Evolutionary conservation across 768 basidiomycete species (phyloP), one percentile per base, ranked within the genome.

Genomic region (Mycena belliarum): DNA sequence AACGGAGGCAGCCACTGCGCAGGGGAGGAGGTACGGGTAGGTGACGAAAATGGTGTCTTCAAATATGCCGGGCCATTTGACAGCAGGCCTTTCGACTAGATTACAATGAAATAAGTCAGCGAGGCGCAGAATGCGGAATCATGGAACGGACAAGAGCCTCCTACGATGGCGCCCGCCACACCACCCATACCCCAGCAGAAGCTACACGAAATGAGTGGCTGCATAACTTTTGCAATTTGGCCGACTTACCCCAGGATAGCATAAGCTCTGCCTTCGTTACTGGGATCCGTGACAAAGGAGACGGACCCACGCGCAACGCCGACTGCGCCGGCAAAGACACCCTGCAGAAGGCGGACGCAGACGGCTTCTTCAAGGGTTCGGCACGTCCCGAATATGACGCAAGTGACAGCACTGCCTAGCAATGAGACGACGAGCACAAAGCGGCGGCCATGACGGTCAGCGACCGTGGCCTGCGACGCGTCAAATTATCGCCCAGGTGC

Each of bases 121-220:
- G 33, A 35, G 33, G 33, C 33, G 12, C 7, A 15, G 14, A 15
- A 8, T n/a, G 33, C 16, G 33, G 33, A 35, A 9, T 10, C 12
- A 35, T 14, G 16, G 33, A 35, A 45, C 46, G 25, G n/a, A 46
- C 55, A 52, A 78, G 85, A 75, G 65, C 91, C 91, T 60, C 92
- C 94, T 28, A 95, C 81, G 50, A 95, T 88, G 44, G 90, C 89
- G 42, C 93, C 93, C 44, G 87, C 83, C 14, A 95, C 92, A 82
- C 95, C 97, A 59, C 96, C 97, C 63, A 98, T 83, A 59, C 95
- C 95, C 97, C 96, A 97, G 64, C 88, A 92, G 71, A 96, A 97
- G 12, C 90, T 93, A 33, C 15, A n/a, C n/a, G n/a, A n/a, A n/a
- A n/a, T n/a, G n/a, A n/a, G 55, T 15, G 28, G 54, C 47, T 56